Evolutionary conservation across 148 eudicot species (phyloP).

Genomic region (Rheum nobile): DNA sequence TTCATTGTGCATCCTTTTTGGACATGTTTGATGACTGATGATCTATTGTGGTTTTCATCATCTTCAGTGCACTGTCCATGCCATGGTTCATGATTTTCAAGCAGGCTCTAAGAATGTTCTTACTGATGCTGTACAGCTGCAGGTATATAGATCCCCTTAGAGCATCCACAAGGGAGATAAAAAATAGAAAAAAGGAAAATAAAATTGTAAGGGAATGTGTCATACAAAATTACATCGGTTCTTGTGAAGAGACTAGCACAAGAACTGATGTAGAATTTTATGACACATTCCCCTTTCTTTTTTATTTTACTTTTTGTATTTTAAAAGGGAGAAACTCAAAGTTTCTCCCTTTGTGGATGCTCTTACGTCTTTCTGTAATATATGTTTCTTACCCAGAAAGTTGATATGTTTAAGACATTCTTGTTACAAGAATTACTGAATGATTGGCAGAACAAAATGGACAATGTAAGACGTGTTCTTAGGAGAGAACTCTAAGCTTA

Average conservation of each 20-base stretch:
- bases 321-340: too few relatives aligned
- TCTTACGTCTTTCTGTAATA: neutral
- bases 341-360: too few relatives aligned
- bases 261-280: too few relatives aligned
- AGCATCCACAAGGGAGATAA: too few relatives aligned
- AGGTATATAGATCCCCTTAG: slow-evolving; percentile 27
- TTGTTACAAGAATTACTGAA: neutral
- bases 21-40: neutral
- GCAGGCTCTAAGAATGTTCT: slow-evolving; percentile 31
- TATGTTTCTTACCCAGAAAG: neutral
- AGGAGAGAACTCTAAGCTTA: slow-evolving; percentile 1
- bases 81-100: slow-evolving; percentile 29
- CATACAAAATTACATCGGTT: too few relatives aligned
- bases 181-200: too few relatives aligned
- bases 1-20: neutral
- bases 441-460: neutral
- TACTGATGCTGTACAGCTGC: slow-evolving; percentile 65
- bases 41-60: slow-evolving; percentile 7
- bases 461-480: neutral
- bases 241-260: too few relatives aligned
- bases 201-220: too few relatives aligned
- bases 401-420: neutral
- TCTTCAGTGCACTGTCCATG: slow-evolving; percentile 59
- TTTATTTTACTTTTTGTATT: too few relatives aligned
- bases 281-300: too few relatives aligned